phyloP scores from a whole-genome alignment of 345 rosid species.

The Excoecaria cochinchinensis region DNA sequence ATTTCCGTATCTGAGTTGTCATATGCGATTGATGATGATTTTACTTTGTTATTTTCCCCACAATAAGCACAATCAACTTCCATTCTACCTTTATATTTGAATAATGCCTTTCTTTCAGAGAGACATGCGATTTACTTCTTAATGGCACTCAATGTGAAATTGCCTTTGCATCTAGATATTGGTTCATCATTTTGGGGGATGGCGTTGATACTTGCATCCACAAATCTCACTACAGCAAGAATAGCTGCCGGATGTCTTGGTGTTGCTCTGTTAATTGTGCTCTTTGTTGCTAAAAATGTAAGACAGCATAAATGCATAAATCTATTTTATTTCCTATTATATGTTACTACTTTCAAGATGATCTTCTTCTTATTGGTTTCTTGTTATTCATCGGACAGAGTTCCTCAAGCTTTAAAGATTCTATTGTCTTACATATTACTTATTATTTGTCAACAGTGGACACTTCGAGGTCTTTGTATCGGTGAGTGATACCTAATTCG shows the following conservation, averaged over 20 bases:
- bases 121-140: slow-evolving; percentile 7
- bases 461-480: slow-evolving; percentile 87
- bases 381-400: slow-evolving; percentile 7
- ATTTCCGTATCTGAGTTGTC: background rate
- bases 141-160: slow-evolving; percentile 3
- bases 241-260: slow-evolving; percentile 86
- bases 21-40: background rate
- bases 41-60: background rate
- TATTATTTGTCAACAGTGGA: slow-evolving; percentile 62
- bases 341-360: background rate
- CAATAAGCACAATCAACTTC: background rate
- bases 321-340: background rate
- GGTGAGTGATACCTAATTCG: slow-evolving; percentile 45
- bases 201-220: slow-evolving; percentile 92
- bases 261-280: slow-evolving; percentile 75
- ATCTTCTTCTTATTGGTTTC: background rate
- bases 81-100: background rate
- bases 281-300: slow-evolving; percentile 89
- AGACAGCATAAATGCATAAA: slow-evolving; percentile 22
- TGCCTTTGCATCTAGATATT: slow-evolving; percentile 55
- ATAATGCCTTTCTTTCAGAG: background rate
- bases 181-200: slow-evolving; percentile 99
- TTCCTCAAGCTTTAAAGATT: slow-evolving; percentile 14
- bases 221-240: slow-evolving; percentile 80
- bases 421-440: background rate